A percentile compares a stretch with the other conserved stretches of the same genome.
Evolutionary conservation across 495 filamentous ascomycete genomes (phyloP).

Genomic region (Darksidea phi): DNA sequence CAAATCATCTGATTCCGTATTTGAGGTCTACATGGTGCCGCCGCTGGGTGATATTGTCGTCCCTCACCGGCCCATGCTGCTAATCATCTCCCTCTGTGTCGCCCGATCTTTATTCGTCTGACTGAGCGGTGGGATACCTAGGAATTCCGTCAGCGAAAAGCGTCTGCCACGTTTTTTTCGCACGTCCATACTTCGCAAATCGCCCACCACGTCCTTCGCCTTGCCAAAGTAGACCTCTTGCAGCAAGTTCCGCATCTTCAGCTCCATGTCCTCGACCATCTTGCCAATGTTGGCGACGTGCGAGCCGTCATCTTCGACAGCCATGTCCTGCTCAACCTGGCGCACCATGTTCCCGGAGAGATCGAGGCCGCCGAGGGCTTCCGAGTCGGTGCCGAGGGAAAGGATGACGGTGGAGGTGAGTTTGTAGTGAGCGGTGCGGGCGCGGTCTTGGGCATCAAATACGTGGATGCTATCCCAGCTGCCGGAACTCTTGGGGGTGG

Average conservation of each 20-base stretch:
- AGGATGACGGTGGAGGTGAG: constrained; percentile 96
- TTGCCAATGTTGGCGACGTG: constrained; percentile 92
- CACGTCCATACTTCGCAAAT: constrained; percentile 72
- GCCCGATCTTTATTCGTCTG: constrained; percentile 83
- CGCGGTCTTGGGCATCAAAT: constrained; percentile 90
- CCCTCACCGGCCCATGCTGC: constrained; percentile 58
- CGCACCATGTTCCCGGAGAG: constrained; percentile 96
- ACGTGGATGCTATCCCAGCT: constrained; percentile 99
- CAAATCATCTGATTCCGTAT: background rate
- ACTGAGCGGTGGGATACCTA: constrained; percentile 74
- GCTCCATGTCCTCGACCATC: constrained; percentile 98
- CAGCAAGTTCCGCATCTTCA: constrained; percentile 97
- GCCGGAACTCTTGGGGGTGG: constrained; percentile 70
- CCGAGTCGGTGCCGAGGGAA: constrained; percentile 68
- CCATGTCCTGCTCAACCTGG: constrained; percentile 86
- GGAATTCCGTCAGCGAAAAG: constrained; percentile 7
- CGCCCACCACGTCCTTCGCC: constrained; percentile 98
- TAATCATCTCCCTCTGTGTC: constrained; percentile 88
- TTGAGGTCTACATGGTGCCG: background rate
- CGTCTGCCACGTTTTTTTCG: constrained; percentile 3
- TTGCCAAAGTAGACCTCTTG: constrained; percentile 99
- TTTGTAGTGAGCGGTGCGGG: constrained; percentile 91
- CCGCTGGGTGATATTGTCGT: background rate
- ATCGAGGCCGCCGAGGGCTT: constrained; percentile 83
- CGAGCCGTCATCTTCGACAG: constrained; percentile 83